These are phyloP conservation scores for Talaromyces wortmannii DNA, from an alignment of 495 filamentous ascomycete species.

Conservation along the genomic window DNA sequence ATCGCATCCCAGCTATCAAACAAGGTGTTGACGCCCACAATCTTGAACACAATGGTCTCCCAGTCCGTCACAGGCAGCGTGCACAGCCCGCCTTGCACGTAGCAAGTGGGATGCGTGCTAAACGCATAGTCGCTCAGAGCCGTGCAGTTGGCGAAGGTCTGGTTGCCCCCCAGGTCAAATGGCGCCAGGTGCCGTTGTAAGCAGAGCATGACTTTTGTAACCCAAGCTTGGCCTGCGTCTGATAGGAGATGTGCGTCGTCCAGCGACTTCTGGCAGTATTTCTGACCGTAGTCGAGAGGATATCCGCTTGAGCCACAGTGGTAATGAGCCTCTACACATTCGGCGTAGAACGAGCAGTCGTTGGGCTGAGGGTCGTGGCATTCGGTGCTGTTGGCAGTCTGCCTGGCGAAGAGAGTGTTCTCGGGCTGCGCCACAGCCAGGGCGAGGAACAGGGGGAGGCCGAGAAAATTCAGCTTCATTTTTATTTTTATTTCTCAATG, in stretches of 20 bases:
- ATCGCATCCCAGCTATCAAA: constrained; percentile 14
- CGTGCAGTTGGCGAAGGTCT: constrained; percentile 6
- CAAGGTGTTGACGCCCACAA: constrained; percentile 12
- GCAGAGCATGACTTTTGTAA: constrained; percentile 15
- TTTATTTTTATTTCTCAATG: background rate
- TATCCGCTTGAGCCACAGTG: constrained; percentile 11
- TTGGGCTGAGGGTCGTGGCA: constrained; percentile 10
- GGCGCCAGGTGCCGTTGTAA: constrained; percentile 11
- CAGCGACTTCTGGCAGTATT: constrained; percentile 14
- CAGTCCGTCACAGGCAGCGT: constrained; percentile 11
- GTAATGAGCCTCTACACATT: constrained; percentile 11
- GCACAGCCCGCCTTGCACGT: constrained; percentile 14
- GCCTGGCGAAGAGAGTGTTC: background rate
- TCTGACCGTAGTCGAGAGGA: constrained; percentile 12
- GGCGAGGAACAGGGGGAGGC: background rate
- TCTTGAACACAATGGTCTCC: constrained; percentile 10
- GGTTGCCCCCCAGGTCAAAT: constrained; percentile 2
- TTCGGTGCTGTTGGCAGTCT: constrained; percentile 2
- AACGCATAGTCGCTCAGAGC: constrained; percentile 12
- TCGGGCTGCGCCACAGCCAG: background rate
- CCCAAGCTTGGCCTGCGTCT: constrained; percentile 10
- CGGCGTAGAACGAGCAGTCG: constrained; percentile 14
- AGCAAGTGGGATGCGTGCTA: constrained; percentile 14
- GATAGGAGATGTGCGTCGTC: constrained; percentile 1
- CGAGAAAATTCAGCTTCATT: background rate